These are phyloP conservation scores for Pythium biforme DNA, from an alignment of 352 stramenopile species.

Conservation along the genomic window DNA sequence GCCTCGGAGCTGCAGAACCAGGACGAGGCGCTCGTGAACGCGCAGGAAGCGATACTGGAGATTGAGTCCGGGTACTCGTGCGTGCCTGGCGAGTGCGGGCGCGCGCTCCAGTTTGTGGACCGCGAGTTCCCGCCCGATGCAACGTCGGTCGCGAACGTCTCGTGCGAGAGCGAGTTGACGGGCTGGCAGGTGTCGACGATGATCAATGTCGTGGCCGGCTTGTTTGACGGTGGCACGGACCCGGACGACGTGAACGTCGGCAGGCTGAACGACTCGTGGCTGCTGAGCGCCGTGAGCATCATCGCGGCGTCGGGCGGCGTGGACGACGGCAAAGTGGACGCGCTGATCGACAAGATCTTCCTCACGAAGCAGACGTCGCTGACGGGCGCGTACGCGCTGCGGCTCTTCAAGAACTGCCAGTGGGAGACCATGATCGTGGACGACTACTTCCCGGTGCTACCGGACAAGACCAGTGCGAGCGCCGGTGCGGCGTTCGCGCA, in stretches of 20 bases:
- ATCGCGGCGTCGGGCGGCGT: constrained; percentile 86
- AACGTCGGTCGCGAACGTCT: constrained; percentile 68
- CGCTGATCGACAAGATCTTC: constrained; percentile 89
- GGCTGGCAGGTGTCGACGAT: constrained; percentile 83
- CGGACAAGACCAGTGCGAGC: constrained; percentile 49
- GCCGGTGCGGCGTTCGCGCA: constrained; percentile 87
- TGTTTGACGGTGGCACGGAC: constrained; percentile 92
- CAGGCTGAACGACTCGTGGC: constrained; percentile 85
- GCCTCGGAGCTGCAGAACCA: constrained; percentile 41
- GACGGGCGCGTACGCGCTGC: constrained; percentile 90
- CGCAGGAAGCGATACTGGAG: constrained; percentile 77
- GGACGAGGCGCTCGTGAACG: constrained; percentile 79
- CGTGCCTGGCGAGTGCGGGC: constrained; percentile 69
- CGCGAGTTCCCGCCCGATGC: constrained; percentile 85
- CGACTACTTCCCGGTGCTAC: constrained; percentile 88
- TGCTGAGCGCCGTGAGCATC: constrained; percentile 90
- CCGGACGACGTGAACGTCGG: constrained; percentile 87
- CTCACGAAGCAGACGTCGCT: constrained; percentile 89
- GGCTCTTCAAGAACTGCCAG: constrained; percentile 90
- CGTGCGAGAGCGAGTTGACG: constrained; percentile 45
- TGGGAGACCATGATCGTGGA: constrained; percentile 93
- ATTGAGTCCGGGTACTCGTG: constrained; percentile 86
- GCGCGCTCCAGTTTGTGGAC: constrained; percentile 87
- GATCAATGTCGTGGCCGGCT: constrained; percentile 85
- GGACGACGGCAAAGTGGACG: constrained; percentile 87